Percentiles rank a stretch among this genome's conserved stretches.
Conservation (phyloP, 345 rosid genomes). For the Ricinus communis region DNA sequence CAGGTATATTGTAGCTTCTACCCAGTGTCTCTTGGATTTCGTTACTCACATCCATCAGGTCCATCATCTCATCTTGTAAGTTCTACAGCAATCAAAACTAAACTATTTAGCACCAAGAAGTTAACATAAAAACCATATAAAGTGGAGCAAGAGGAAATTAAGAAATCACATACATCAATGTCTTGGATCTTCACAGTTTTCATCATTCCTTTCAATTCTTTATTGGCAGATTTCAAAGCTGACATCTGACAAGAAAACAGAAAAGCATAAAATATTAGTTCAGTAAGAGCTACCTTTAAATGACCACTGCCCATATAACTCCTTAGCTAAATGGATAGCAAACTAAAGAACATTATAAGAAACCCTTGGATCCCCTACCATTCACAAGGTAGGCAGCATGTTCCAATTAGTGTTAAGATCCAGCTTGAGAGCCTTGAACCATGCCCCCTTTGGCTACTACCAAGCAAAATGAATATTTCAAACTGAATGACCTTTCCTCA, state of each 20-base stretch:
- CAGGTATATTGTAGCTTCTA: conserved; percentile 90
- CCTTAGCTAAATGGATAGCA: conserved; percentile 2
- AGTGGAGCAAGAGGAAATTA: conserved; percentile 4
- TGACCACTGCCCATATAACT: conserved; percentile 8
- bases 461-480: conserved; percentile 34
- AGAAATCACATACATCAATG: conserved; percentile 59
- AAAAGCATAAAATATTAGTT: conserved; percentile 2
- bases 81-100: conserved; percentile 44
- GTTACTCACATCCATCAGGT: conserved; percentile 89
- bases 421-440: conserved; percentile 44
- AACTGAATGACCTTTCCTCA: conserved; percentile 5
- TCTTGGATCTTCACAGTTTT: conserved; percentile 97
- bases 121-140: not conserved
- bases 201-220: conserved; percentile 99
- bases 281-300: not conserved
- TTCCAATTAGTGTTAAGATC: conserved; percentile 40
- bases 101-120: conserved; percentile 10
- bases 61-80: conserved; percentile 99
- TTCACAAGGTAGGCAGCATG: conserved; percentile 56
- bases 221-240: conserved; percentile 91
- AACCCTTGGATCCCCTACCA: conserved; percentile 31
- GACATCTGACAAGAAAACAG: conserved; percentile 59
- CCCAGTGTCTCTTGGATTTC: conserved; percentile 98
- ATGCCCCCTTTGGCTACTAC: conserved; percentile 37
- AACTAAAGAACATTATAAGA: not conserved